phyloP scores from a whole-genome alignment of 2,329 filamentous ascomycete genomes.

The Fusarium tuaranense region DNA sequence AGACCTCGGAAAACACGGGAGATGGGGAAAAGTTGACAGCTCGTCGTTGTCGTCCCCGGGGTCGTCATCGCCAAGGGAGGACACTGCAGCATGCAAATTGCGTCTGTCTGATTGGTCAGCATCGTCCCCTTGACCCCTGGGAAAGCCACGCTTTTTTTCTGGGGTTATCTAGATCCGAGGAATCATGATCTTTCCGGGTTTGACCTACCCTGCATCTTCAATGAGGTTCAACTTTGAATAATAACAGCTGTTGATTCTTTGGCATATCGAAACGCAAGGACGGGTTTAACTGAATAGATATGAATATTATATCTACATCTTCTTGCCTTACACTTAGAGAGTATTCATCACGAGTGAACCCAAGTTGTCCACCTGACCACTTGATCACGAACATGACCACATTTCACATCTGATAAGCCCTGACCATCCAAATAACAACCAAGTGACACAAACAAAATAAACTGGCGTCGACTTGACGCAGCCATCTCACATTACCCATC shows the following conservation, averaged over 20 bases:
- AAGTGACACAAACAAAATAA: neutral
- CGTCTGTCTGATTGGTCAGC: constrained; percentile 27
- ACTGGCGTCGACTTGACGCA: neutral
- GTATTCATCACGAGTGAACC: neutral
- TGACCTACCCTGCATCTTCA: constrained; percentile 3
- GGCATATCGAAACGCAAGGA: neutral
- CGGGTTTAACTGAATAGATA: neutral
- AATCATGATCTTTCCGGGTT: neutral
- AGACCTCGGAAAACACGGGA: neutral
- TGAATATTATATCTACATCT: neutral
- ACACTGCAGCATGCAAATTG: constrained; percentile 29
- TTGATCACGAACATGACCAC: neutral
- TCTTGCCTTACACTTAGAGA: neutral
- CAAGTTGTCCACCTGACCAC: neutral
- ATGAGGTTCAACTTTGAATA: neutral
- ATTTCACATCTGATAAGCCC: neutral
- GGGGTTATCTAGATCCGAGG: constrained; percentile 3
- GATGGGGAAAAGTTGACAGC: constrained; percentile 4
- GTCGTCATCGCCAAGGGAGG: constrained; percentile 8
- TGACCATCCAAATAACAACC: neutral
- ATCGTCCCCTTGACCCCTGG: neutral
- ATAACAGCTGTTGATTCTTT: neutral
- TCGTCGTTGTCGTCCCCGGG: neutral
- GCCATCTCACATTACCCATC: neutral
- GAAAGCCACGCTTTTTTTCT: constrained; percentile 11